phyloP scores from a whole-genome alignment of 2,329 filamentous ascomycete species.

The Phaeosphaeriaceae sp. region DNA sequence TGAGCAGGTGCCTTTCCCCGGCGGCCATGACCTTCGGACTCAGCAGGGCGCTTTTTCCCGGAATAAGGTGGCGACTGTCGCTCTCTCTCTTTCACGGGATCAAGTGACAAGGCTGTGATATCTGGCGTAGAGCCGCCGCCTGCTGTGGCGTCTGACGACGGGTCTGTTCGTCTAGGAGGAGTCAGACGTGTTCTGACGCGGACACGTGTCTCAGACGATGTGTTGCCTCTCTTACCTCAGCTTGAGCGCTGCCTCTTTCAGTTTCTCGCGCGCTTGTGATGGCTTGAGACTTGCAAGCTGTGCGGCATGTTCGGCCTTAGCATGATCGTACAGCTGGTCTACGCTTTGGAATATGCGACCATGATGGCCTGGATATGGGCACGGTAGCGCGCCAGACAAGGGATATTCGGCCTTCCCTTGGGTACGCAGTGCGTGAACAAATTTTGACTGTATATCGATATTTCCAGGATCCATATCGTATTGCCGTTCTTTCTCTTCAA shows the following conservation, averaged over 20 bases:
- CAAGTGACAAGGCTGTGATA: conserved; percentile 36
- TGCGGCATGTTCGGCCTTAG: conserved; percentile 32
- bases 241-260: conserved; percentile 30
- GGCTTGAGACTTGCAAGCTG: conserved; percentile 26
- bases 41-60: conserved; percentile 39
- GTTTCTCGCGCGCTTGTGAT: conserved; percentile 26
- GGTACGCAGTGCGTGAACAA: conserved; percentile 30
- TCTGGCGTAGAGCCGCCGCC: conserved; percentile 39
- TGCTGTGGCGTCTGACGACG: conserved; percentile 34
- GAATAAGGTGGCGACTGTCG: conserved; percentile 30
- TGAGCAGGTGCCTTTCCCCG: conserved; percentile 32
- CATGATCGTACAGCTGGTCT: conserved; percentile 36
- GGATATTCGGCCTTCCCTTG: conserved; percentile 31
- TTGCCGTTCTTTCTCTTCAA: not conserved
- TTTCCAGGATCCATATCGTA: conserved; percentile 25
- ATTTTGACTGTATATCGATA: conserved; percentile 33
- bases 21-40: conserved; percentile 31
- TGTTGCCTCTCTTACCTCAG: conserved; percentile 17
- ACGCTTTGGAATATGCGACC: conserved; percentile 38
- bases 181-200: conserved; percentile 8
- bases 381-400: conserved; percentile 26
- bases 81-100: conserved; percentile 20
- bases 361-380: conserved; percentile 38
- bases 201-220: not conserved
- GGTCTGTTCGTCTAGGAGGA: conserved; percentile 25